Conservation (phyloP, 257 asterid species). For the Marsdenia floribunda region DNA sequence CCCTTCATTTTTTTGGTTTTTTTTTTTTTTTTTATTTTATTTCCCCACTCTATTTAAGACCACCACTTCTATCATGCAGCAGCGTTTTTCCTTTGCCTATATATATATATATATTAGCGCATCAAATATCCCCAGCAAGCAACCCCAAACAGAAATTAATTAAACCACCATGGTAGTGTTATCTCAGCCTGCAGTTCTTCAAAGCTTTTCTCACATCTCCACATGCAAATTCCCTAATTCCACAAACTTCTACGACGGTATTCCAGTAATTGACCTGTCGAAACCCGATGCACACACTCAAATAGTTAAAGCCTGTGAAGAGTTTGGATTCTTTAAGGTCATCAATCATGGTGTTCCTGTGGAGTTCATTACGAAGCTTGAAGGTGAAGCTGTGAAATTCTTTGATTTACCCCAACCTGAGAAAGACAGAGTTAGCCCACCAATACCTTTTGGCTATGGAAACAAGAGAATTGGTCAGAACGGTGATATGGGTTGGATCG, state of each 20-base stretch:
- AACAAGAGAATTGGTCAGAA: conserved; percentile 27
- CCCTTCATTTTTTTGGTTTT: neutral
- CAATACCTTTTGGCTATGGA: conserved; percentile 34
- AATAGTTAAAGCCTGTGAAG: conserved; percentile 26
- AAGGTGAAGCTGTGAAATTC: conserved; percentile 24
- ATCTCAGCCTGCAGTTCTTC: conserved; percentile 1
- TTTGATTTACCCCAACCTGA: conserved; percentile 25
- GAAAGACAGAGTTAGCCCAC: conserved; percentile 24
- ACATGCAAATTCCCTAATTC: neutral
- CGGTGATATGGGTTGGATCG: conserved; percentile 36
- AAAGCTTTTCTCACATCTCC: neutral
- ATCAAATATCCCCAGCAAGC: no score
- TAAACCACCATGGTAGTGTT: neutral
- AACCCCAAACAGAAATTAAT: no score
- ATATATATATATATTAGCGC: neutral
- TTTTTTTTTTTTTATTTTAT: no score
- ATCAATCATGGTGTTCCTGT: conserved; percentile 27
- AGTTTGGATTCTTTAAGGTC: conserved; percentile 31
- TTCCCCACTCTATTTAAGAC: neutral
- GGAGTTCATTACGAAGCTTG: conserved; percentile 22
- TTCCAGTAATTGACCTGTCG: conserved; percentile 27
- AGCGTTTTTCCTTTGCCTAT: neutral
- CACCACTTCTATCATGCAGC: neutral
- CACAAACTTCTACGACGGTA: conserved; percentile 1
- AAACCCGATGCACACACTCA: conserved; percentile 18